Evolutionary conservation across 2,329 filamentous ascomycete species (phyloP), one percentile per base, ranked within the genome.

Genomic region (Cladosporium halotolerans): DNA sequence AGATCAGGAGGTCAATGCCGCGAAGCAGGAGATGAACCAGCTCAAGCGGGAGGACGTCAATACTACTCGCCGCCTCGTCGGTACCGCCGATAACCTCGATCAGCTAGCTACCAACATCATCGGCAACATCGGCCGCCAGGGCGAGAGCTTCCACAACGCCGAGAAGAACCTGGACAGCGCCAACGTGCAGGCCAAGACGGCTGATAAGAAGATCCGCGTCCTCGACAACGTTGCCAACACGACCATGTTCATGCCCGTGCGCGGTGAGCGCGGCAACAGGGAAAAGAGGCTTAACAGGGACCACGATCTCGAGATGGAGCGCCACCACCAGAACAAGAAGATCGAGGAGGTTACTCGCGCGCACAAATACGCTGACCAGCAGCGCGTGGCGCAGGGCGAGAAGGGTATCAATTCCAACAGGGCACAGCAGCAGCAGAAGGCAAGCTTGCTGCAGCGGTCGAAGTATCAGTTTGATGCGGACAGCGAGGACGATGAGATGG

Each of bases 391-490:
- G 70, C 49, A 71, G 72, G 54, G 81, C 88, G 62, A 79, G 84
- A 33, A 83, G 19, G 73, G 77, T 16, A 32, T 71, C 13, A 63
- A 64, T 36, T 63, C 62, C 55, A 78, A 65, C 54, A 54, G 78
- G 1, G 78, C 76, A 28, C 79, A 76, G 60, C 59, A 69, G 32
- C 72, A 76, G 13, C 78, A 78, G 50, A 75, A 38, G 36, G 13
- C 43, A 33, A 41, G 42, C 19, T 18, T 39, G 42, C 33, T 36
- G 78, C 57, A 76, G 78, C 75, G 82, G 45, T 79, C 78, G 11
- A 91, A 89, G 67, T 93, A 86, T 63, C 84, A 87, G 60, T 85
- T 93, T 58, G 87, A 91, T 62, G 84, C 83, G n/a, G 85, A 88
- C 55, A 84, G 82, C 55, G 80, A 82, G 55, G 82, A 84, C 55